Evolutionary conservation across 2,329 filamentous ascomycete species (phyloP).

Genomic region (Diaporthe velutina): DNA sequence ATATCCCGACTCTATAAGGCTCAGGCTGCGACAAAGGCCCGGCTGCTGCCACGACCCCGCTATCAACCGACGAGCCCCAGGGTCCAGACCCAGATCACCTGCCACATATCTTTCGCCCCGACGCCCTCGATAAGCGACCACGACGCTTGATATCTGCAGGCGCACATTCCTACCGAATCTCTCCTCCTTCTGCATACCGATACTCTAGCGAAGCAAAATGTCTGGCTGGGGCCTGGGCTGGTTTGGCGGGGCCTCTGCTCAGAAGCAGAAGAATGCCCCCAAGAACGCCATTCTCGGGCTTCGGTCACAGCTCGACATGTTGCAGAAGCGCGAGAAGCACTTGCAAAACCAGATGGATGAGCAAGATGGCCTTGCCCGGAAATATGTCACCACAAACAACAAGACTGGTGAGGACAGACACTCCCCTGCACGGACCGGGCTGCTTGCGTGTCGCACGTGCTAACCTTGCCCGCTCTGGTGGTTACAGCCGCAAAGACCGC

Average conservation of each 20-base stretch:
- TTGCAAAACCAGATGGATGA: constrained; percentile 93
- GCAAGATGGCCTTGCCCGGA: constrained; percentile 88
- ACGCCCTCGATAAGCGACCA: constrained; percentile 32
- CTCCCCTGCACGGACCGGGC: not conserved
- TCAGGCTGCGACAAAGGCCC: not conserved
- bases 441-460: constrained; percentile 31
- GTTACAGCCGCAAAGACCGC: constrained; percentile 86
- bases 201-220: constrained; percentile 57
- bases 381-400: constrained; percentile 92
- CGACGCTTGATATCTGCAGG: not conserved
- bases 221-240: constrained; percentile 78
- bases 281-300: constrained; percentile 96
- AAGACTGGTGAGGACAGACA: constrained; percentile 77
- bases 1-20: constrained; percentile 6
- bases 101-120: constrained; percentile 19
- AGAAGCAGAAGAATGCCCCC: constrained; percentile 91
- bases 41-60: constrained; percentile 33
- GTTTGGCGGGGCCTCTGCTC: constrained; percentile 87
- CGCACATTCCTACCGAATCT: not conserved
- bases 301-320: constrained; percentile 93
- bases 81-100: constrained; percentile 28
- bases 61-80: constrained; percentile 21
- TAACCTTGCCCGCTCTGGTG: constrained; percentile 41
- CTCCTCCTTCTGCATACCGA: constrained; percentile 1
- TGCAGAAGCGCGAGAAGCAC: constrained; percentile 95